These are phyloP conservation scores for Loxodes magnus DNA, from an alignment of 73 alveolate genomes.

Conservation along the genomic window DNA sequence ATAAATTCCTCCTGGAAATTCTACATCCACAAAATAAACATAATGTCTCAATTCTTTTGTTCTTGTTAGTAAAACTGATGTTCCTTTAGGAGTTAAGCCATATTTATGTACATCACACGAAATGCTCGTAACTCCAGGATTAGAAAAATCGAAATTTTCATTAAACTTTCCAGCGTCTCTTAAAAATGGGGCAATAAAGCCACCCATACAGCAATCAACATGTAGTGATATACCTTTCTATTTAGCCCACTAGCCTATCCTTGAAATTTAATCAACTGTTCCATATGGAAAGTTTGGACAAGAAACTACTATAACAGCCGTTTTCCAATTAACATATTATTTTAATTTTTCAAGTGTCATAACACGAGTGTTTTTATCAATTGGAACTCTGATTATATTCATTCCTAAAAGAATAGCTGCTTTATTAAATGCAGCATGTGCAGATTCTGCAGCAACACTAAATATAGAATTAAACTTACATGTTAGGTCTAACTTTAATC, in stretches of 20 bases:
- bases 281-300: conserved; percentile 92
- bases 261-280: conserved; percentile 71
- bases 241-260: conserved; percentile 59
- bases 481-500: neutral
- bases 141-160: conserved; percentile 87
- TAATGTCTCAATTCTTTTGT: conserved; percentile 68
- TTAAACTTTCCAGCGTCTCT: conserved; percentile 64
- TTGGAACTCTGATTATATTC: conserved; percentile 66
- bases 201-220: conserved; percentile 92
- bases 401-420: conserved; percentile 80
- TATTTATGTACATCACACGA: conserved; percentile 97
- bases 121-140: conserved; percentile 95
- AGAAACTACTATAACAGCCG: conserved; percentile 77
- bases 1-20: conserved; percentile 88
- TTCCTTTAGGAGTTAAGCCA: conserved; percentile 98
- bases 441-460: conserved; percentile 69
- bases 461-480: neutral
- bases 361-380: conserved; percentile 31
- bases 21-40: conserved; percentile 66
- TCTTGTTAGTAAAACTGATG: conserved; percentile 71
- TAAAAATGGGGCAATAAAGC: conserved; percentile 85
- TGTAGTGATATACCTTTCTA: conserved; percentile 59
- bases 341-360: conserved; percentile 49
- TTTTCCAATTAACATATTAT: conserved; percentile 52
- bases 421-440: conserved; percentile 92